Evolutionary conservation across 768 basidiomycete genomes (phyloP), one percentile per base, ranked within the genome.

Genomic region (Phylloporus sp.): DNA sequence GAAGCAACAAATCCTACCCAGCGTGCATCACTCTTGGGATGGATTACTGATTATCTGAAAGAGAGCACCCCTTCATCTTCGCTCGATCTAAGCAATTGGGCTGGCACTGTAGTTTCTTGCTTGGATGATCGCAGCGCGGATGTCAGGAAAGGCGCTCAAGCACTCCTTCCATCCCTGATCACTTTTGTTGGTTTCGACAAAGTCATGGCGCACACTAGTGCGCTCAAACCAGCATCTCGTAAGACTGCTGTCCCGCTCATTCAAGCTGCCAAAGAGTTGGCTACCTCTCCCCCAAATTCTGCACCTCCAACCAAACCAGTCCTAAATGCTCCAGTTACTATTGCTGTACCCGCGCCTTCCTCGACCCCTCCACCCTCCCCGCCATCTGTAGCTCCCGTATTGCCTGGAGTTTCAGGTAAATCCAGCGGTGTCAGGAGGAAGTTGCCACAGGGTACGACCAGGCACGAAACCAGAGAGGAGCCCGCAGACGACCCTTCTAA

Each of bases 81-180:
- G 9, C 63, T 85, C 15, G 95, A 98, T 60, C 70, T 98, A 14
- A 76, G 76, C 33, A 69, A 75, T 28, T 84, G 92, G 77, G 78
- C 77, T 8, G 60, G 75, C 8, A 72, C 80, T 2, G 66, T 89
- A 22, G 77, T 99, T 15, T 64, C 76, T 3, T 92, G 81, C 50
- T 76, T 99, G 27, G 96, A 99, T 60, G 96, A 99, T 64, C 81
- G 92, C 24, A 95, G 71, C 58, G 77, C 77, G 10, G 96, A 99
- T 62, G 89, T 98, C 18, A 81, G 96, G 46, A 98, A 98, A 67
- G 84, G 82, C 13, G 91, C 93, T 6, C 86, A 90, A 54, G 82
- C 82, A 2, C 63, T 97, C 23, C 67, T 99, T 13, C 90, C 92
- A 0, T 68, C 72, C 35, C 65, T 99, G 46, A 83, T 98, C 39